Evolutionary conservation across 2,329 filamentous ascomycete species (phyloP).

Genomic region (Penicillium sp.): DNA sequence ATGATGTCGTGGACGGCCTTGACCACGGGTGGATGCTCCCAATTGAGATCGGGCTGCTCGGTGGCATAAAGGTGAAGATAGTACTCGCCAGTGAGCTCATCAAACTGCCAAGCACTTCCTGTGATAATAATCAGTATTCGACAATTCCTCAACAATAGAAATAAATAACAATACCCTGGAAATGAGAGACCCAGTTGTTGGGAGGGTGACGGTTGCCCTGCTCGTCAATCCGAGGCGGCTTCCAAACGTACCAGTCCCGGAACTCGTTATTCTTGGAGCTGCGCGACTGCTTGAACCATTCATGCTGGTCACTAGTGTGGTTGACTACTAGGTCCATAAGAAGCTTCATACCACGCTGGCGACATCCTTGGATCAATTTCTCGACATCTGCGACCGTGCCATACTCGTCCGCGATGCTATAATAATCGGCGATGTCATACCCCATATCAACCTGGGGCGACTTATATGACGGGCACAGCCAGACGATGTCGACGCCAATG

Average conservation of each 20-base stretch:
- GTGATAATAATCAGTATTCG: conserved; percentile 30
- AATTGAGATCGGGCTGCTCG: conserved; percentile 82
- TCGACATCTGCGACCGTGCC: conserved; percentile 67
- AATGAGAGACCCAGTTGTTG: conserved; percentile 67
- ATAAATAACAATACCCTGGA: conserved; percentile 28
- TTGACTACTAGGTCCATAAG: conserved; percentile 77
- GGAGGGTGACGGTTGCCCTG: conserved; percentile 65
- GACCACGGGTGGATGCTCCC: conserved; percentile 68
- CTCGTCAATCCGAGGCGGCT: conserved; percentile 51
- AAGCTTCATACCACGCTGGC: conserved; percentile 64
- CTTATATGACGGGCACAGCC: conserved; percentile 53
- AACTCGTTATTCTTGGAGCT: conserved; percentile 62
- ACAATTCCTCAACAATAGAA: fast-evolving
- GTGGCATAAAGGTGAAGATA: conserved; percentile 73
- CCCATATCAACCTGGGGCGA: conserved; percentile 56
- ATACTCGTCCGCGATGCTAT: conserved; percentile 63
- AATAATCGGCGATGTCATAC: conserved; percentile 60
- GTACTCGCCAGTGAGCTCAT: conserved; percentile 70
- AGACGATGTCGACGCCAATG: conserved; percentile 62
- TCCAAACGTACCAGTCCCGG: conserved; percentile 66
- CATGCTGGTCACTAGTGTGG: conserved; percentile 69
- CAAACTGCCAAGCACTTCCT: conserved; percentile 56
- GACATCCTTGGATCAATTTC: conserved; percentile 57
- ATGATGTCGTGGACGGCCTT: conserved; percentile 70
- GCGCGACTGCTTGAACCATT: conserved; percentile 68